Evolutionary conservation across 768 basidiomycete species (phyloP).

Genomic region (Boletus subcaerulescens): DNA sequence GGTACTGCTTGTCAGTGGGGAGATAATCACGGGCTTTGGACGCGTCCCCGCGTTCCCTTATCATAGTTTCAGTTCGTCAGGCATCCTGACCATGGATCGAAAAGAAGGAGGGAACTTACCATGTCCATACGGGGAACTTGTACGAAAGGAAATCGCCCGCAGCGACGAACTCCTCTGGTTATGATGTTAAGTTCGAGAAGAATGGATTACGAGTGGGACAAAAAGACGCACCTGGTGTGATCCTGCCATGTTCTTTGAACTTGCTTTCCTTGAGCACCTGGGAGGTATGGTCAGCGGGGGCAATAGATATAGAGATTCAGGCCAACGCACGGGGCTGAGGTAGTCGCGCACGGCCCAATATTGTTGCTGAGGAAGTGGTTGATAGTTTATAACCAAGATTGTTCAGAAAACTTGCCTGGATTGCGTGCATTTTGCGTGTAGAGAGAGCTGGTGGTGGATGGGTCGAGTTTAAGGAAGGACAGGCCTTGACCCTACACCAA

Average conservation of each 20-base stretch:
- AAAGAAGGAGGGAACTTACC: slow-evolving; percentile 48
- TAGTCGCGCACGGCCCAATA: slow-evolving; percentile 94
- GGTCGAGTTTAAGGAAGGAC: slow-evolving; percentile 19
- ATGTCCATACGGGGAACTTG: slow-evolving; percentile 98
- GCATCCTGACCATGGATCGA: neutral
- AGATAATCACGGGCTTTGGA: slow-evolving; percentile 87
- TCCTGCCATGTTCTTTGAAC: slow-evolving; percentile 97
- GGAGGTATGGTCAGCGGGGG: slow-evolving; percentile 26
- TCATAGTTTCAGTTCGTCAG: neutral
- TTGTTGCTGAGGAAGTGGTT: slow-evolving; percentile 60
- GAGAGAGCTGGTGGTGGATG: slow-evolving; percentile 5
- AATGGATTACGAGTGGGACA: neutral
- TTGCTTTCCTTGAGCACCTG: slow-evolving; percentile 97
- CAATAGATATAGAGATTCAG: slow-evolving; percentile 11
- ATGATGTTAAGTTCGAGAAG: slow-evolving; percentile 7
- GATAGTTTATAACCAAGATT: neutral
- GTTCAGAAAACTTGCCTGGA: slow-evolving; percentile 35
- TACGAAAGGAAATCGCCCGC: slow-evolving; percentile 96
- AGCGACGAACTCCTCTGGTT: slow-evolving; percentile 91
- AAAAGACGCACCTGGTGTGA: slow-evolving; percentile 74
- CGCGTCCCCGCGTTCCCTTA: slow-evolving; percentile 90
- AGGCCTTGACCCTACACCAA: slow-evolving; percentile 24
- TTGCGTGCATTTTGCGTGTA: slow-evolving; percentile 42
- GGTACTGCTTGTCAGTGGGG: slow-evolving; percentile 94
- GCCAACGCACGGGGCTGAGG: slow-evolving; percentile 72